Evolutionary conservation across 768 basidiomycete species (phyloP), one percentile per base, ranked within the genome.

Genomic region (Tylopilus subfusipes): DNA sequence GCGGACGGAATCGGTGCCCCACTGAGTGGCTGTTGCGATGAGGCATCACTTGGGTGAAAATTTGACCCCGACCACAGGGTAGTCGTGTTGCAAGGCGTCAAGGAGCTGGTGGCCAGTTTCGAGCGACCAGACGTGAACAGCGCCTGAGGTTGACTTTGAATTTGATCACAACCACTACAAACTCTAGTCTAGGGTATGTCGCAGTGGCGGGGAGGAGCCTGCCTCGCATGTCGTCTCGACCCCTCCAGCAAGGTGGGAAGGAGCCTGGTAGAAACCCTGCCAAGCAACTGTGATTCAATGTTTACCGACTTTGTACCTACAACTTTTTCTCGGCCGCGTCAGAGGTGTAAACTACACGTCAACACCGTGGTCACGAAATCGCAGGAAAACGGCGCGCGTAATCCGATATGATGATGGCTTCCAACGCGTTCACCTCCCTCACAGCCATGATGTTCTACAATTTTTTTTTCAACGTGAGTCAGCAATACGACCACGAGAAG

Each of bases 321-420:
- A n/a, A n/a, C n/a, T n/a, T n/a, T n/a, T n/a, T n/a, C n/a, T n/a
- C n/a, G n/a, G n/a, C n/a, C n/a, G n/a, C n/a, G n/a, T n/a, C n/a
- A n/a, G n/a, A n/a, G n/a, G n/a, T n/a, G n/a, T n/a, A n/a, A 49
- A 29, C 19, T 45, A 52, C 38, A 50, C 21, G 7, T 39, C 29
- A 21, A 38, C 10, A 24, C 9, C 14, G 5, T 12, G 22, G 25
- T 68, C 56, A 69, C 3, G 61, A 50, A 27, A 58, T 22, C 7
- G 48, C n/a, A 42, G 65, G 63, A 42, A 67, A 68, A 18, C 71
- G 73, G 53, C 84, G 82, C 50, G 85, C 82, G 58, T 86, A 91
- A 60, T 78, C 79, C 22, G 82, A 79, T 67, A 87, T 90, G 31
- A 88, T 73, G 50, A 92, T 84, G 1, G 90, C 90, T 45, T 85